Evolutionary conservation across 768 basidiomycete species (phyloP).

Genomic region (Suillus clintonianus): DNA sequence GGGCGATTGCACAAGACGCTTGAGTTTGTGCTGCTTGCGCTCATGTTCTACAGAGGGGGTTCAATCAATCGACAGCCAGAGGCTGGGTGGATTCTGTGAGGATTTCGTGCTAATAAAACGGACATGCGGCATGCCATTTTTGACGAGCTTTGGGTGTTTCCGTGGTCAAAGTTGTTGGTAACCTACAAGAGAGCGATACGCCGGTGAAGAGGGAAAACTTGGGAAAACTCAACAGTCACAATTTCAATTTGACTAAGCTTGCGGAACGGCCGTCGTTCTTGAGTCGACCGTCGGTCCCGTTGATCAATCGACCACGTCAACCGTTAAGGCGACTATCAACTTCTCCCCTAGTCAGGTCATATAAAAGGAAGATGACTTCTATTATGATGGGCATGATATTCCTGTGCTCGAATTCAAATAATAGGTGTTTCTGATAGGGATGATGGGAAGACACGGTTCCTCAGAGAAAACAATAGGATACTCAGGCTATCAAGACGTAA

Average conservation of each 20-base stretch:
- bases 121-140: background rate
- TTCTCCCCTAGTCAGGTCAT: background rate
- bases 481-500: background rate
- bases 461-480: background rate
- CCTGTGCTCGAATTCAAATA: background rate
- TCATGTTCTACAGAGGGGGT: slow-evolving; percentile 90
- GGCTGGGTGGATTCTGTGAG: slow-evolving; percentile 47
- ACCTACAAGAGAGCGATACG: background rate
- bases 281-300: background rate
- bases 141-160: background rate
- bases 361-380: background rate
- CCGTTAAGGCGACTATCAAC: background rate
- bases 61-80: slow-evolving; percentile 97
- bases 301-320: background rate
- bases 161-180: background rate
- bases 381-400: background rate
- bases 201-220: background rate
- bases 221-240: too few species aligned
- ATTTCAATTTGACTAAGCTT: slow-evolving; percentile 3
- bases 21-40: slow-evolving; percentile 95
- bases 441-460: background rate
- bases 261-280: background rate
- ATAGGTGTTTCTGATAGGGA: background rate
- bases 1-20: slow-evolving; percentile 97
- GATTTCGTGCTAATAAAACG: background rate